These are phyloP conservation scores for Lepiota subincarnata DNA, from an alignment of 768 basidiomycete genomes.

Conservation along the genomic window DNA sequence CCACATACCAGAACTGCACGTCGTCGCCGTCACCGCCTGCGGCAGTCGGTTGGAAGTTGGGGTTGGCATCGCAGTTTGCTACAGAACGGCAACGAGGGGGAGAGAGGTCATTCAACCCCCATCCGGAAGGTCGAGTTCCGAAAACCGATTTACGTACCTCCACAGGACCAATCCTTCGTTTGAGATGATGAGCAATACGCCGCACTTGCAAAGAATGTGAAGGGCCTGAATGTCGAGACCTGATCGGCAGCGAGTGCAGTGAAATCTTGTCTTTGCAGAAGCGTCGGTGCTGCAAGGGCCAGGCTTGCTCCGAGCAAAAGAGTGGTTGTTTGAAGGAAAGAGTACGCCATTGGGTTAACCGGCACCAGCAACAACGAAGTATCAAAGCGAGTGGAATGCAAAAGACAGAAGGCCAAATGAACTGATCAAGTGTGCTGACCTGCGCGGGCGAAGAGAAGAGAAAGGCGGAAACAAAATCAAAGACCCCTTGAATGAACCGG, in stretches of 20 bases:
- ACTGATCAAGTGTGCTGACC: too few species aligned
- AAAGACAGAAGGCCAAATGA: not conserved
- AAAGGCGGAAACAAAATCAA: too few species aligned
- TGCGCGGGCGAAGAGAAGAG: too few species aligned
- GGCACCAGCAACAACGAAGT: not conserved
- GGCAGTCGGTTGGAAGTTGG: constrained; percentile 42
- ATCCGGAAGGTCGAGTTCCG: constrained; percentile 50
- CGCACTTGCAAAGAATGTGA: constrained; percentile 44
- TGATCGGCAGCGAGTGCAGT: constrained; percentile 33
- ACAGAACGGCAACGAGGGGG: not conserved
- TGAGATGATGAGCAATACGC: constrained; percentile 41
- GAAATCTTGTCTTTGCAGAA: constrained; percentile 23
- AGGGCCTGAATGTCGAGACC: constrained; percentile 39
- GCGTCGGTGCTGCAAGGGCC: constrained; percentile 20
- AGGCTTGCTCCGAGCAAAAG: constrained; percentile 6
- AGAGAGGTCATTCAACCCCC: constrained; percentile 12
- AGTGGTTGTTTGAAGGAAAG: not conserved
- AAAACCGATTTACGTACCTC: constrained; percentile 24
- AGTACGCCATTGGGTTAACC: not conserved
- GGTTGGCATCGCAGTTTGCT: constrained; percentile 45
- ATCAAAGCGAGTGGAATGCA: not conserved
- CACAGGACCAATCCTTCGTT: constrained; percentile 50
- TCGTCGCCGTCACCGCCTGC: constrained; percentile 44
- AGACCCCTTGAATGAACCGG: too few species aligned
- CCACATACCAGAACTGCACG: constrained; percentile 46